Base-by-base conservation (phyloP, 495 filamentous ascomycete genomes). In the Hypoxylon crocopeplum region DNA sequence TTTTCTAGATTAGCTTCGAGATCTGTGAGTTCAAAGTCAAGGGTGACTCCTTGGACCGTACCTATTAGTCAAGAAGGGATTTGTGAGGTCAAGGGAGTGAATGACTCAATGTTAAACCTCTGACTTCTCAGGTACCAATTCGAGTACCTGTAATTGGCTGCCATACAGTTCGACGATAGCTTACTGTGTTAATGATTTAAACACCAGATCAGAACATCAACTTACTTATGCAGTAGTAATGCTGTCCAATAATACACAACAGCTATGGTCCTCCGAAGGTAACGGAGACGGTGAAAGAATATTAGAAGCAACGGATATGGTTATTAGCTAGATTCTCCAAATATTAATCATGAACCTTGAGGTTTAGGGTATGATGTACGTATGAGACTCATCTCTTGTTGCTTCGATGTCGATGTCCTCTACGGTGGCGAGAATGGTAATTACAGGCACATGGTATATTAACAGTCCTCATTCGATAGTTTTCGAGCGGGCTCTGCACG, bases 1-100 rank as follows among this genome's bases (percentile, higher is more conserved):
- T 7, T 41, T 20, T n/a, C 6, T 37, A 55, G 53, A 54, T 64
- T 55, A 40, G 25, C 22, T 53, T 64, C 11, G 5, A 58, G 54
- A 55, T 64, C 19, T 50, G 29, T 27, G 27, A 39, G 30, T 39
- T 16, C 10, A 34, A 21, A 25, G 32, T 37, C 38, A 64, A 45
- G 53, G 38, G 13, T 53, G 29, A 27, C 22, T 12, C 53, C 60
- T 22, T 49, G 16, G 2, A 13, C 16, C 10, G 30, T 29, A 24
- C 24, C 21, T 48, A 22, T 30, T 19, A 21, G 8, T 2, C 6
- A 48, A 33, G 22, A 44, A 30, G 44, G 11, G 42, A 12, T 27
- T 15, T 27, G 13, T 21, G 53, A 22, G 20, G 34, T 16, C 15
- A n/a, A 13, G 32, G 3, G 5, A n/a, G 24, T n/a, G 32, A 12